These are phyloP conservation scores for Hypoxylon perforatum DNA, from an alignment of 495 filamentous ascomycete genomes.

Conservation along the genomic window DNA sequence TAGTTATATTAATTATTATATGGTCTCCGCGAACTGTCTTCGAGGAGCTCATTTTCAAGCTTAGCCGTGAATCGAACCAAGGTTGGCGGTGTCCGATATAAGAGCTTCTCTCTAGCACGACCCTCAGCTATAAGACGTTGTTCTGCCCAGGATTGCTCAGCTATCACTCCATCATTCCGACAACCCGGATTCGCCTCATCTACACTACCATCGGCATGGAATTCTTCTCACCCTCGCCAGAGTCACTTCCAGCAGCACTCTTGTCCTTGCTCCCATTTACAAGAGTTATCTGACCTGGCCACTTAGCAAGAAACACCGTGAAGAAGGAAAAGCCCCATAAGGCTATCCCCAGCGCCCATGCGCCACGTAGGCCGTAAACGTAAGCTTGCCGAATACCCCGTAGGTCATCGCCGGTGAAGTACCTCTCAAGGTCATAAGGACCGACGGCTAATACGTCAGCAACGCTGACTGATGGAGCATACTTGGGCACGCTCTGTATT, in stretches of 20 bases:
- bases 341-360: constrained; percentile 34
- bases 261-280: neutral
- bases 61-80: neutral
- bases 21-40: neutral
- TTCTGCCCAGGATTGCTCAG: too few species aligned
- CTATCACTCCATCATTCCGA: too few species aligned
- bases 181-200: too few species aligned
- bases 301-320: constrained; percentile 18
- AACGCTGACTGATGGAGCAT: constrained; percentile 51
- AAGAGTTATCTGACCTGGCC: constrained; percentile 6
- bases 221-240: too few species aligned
- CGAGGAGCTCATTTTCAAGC: neutral
- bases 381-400: constrained; percentile 55
- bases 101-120: neutral
- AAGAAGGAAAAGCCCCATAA: constrained; percentile 14
- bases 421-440: constrained; percentile 55
- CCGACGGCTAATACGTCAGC: constrained; percentile 53
- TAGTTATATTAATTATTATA: too few species aligned
- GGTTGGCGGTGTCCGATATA: neutral
- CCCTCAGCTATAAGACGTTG: neutral
- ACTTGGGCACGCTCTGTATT: constrained; percentile 43
- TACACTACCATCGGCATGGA: too few species aligned
- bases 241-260: too few species aligned
- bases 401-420: constrained; percentile 50
- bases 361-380: constrained; percentile 55